phyloP scores from a whole-genome alignment of 2,329 filamentous ascomycete genomes.

The Didymella lethalis region DNA sequence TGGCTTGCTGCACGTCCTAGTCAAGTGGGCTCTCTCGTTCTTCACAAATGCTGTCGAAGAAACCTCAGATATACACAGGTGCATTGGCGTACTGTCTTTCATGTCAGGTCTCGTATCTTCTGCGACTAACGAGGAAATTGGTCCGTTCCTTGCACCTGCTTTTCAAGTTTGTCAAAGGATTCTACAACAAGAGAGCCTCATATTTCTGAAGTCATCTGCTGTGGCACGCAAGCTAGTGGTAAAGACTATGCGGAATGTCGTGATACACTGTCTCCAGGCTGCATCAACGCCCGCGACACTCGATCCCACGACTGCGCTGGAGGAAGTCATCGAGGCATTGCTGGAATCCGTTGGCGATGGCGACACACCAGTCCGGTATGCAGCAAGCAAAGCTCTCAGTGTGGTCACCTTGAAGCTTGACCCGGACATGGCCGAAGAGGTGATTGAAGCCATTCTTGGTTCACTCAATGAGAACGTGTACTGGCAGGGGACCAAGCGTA shows the following conservation, averaged over 20 bases:
- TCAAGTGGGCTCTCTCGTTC: conserved; percentile 73
- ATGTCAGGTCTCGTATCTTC: conserved; percentile 77
- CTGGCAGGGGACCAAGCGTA: conserved; percentile 61
- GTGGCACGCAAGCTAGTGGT: conserved; percentile 82
- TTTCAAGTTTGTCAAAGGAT: conserved; percentile 71
- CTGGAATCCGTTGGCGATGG: conserved; percentile 82
- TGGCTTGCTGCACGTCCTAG: conserved; percentile 71
- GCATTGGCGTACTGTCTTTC: conserved; percentile 81
- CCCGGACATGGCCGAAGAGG: conserved; percentile 80
- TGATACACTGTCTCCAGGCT: conserved; percentile 67
- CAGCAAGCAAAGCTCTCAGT: conserved; percentile 91
- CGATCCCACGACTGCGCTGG: conserved; percentile 60
- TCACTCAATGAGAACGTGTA: conserved; percentile 69
- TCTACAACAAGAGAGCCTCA: conserved; percentile 59
- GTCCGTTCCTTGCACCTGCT: conserved; percentile 69
- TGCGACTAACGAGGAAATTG: conserved; percentile 77
- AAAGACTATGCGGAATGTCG: conserved; percentile 81
- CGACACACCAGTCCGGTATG: conserved; percentile 88
- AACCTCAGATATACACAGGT: conserved; percentile 70
- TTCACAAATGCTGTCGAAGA: conserved; percentile 59
- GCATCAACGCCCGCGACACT: conserved; percentile 40
- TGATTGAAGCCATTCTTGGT: conserved; percentile 85
- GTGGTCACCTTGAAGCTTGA: conserved; percentile 83
- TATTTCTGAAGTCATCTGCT: conserved; percentile 74
- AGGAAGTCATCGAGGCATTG: conserved; percentile 82